phyloP scores from a whole-genome alignment of 495 filamentous ascomycete genomes.

The Trichoderma virens region DNA sequence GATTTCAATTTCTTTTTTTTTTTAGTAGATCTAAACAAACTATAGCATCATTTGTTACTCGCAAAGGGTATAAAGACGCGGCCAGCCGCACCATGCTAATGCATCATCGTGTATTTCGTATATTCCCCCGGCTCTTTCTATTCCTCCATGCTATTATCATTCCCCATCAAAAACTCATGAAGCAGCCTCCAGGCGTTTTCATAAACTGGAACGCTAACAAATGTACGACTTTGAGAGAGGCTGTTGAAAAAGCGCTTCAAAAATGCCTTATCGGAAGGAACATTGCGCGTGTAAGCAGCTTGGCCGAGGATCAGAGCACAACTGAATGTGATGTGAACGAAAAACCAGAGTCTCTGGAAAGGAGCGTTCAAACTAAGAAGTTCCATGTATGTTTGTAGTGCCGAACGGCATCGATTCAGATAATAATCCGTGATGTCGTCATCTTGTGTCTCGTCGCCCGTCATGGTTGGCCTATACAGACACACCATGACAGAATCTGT shows the following conservation, averaged over 20 bases:
- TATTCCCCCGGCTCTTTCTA: neutral
- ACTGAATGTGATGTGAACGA: neutral
- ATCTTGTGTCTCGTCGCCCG: neutral
- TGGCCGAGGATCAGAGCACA: neutral
- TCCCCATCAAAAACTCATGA: neutral
- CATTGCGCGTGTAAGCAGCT: neutral
- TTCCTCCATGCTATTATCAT: neutral
- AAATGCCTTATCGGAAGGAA: neutral
- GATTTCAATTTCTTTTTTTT: too few relatives aligned
- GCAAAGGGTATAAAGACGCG: neutral
- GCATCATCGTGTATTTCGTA: neutral
- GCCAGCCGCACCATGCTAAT: neutral
- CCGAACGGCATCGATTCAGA: constrained; percentile 2
- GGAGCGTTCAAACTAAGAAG: neutral
- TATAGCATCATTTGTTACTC: neutral
- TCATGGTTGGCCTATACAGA: neutral
- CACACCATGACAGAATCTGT: neutral
- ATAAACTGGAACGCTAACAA: neutral
- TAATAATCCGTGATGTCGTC: neutral
- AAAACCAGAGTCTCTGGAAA: neutral
- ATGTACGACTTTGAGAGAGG: neutral
- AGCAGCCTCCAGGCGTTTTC: neutral
- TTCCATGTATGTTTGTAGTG: neutral
- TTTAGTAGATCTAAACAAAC: neutral
- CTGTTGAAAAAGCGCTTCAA: neutral